Evolutionary conservation across 2,329 filamentous ascomycete genomes (phyloP).

Genomic region (Stemphylium lycopersici): DNA sequence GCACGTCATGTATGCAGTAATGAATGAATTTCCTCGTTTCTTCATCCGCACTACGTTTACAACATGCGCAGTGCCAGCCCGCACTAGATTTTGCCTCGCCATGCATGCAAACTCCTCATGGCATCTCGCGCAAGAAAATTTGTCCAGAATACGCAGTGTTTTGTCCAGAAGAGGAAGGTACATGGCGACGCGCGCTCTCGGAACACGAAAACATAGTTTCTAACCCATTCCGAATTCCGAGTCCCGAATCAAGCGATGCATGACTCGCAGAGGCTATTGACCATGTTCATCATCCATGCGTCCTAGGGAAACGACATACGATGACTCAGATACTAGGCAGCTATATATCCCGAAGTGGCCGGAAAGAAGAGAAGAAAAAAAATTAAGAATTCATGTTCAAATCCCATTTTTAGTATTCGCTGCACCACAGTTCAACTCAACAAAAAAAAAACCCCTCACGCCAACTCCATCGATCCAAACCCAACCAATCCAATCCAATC

Average conservation of each 20-base stretch:
- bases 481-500: too few species aligned
- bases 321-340: background rate
- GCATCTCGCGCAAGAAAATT: too few species aligned
- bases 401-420: too few species aligned
- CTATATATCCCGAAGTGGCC: too few species aligned
- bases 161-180: background rate
- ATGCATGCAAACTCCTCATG: too few species aligned
- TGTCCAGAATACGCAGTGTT: too few species aligned
- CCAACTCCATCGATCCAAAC: background rate
- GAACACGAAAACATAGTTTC: background rate
- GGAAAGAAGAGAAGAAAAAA: too few species aligned
- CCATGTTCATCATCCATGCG: too few species aligned
- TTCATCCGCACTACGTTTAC: background rate
- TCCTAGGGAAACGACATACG: background rate
- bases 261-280: too few species aligned
- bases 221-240: background rate
- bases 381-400: too few species aligned
- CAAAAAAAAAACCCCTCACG: background rate
- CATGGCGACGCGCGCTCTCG: background rate
- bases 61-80: too few species aligned
- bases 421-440: background rate
- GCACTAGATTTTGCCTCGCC: too few species aligned
- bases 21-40: background rate
- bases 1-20: background rate
- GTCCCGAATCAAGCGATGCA: background rate